Base-by-base conservation (phyloP, 2,329 filamentous ascomycete genomes). In the Fusarium protoensiforme region DNA sequence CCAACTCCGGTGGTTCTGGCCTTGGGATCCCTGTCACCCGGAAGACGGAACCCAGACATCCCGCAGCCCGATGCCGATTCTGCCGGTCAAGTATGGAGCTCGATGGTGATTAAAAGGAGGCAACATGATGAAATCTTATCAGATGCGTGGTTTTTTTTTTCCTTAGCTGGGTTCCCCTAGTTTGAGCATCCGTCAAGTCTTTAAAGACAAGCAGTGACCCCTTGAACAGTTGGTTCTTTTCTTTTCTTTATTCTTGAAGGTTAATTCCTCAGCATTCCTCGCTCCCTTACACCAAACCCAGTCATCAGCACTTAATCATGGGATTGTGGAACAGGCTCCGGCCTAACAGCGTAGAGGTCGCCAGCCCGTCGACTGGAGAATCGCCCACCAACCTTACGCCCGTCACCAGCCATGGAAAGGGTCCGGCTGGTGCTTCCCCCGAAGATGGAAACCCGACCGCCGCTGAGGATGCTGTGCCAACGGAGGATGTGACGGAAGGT, bases 401-500 rank as follows among this genome's bases (percentile, higher is more conserved):
- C 0, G 33, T 56, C 29, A 46, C 59, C 8, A 57, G 69, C 27
- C 53, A 64, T 5, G 68, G 64, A 39, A 75, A 74, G 53, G 54
- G 53, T 8, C 46, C 58, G 1, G 64, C 48, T 10, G 56, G 20
- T 29, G 18, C 14, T 6, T 66, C 64, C 4, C 72, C 72, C 0
- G 61, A 72, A 41, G 57, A 75, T 68, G 69, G 69, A 10, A 31
- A 38, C 9, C 16, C 16, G 10, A 33, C 24, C n/a, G 6, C 24
- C 22, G 7, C 20, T 1, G 14, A 48, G 0, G 66, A 73, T 33
- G 38, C 22, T 14, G 22, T 48, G 2, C 71, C 73, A 3, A 38
- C 58, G 3, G 35, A 75, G 46, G 63, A 72, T 54, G 61, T 74
- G 20, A 76, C 75, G 2, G 61, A 69, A 1, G 83, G 83, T 74